A percentile compares a stretch with the other conserved stretches of the same genome.
Conservation (phyloP, 805 yeast species). For the Myxozyma nipponensis region DNA sequence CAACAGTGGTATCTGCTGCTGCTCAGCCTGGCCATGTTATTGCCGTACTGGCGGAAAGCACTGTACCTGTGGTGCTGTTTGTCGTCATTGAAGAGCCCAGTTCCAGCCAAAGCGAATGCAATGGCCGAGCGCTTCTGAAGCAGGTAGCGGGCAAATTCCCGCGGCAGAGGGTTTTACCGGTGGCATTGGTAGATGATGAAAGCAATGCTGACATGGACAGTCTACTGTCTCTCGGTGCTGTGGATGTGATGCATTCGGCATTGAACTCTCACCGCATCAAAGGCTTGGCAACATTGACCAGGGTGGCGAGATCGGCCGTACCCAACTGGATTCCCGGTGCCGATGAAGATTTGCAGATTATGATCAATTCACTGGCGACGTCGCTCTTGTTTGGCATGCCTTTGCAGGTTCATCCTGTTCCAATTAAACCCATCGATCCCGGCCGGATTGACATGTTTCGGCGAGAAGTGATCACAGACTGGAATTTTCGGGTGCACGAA, state of each 20-base stretch:
- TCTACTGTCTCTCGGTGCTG: conserved; percentile 16
- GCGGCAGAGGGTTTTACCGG: conserved; percentile 5
- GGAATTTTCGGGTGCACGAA: conserved; percentile 25
- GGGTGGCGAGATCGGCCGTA: not conserved
- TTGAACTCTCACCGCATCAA: conserved; percentile 8
- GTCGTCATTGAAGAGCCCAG: conserved; percentile 8
- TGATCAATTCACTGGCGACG: not conserved
- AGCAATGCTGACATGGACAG: conserved; percentile 6
- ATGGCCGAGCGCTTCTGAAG: not conserved
- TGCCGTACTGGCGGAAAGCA: not conserved
- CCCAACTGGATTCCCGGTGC: not conserved
- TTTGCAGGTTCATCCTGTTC: not conserved
- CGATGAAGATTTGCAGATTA: not conserved
- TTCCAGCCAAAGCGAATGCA: not conserved
- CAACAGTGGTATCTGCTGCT: not conserved
- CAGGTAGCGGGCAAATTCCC: not conserved
- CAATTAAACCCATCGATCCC: conserved; percentile 4
- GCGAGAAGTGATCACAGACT: conserved; percentile 9
- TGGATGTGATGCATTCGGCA: conserved; percentile 10
- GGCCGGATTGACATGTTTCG: not conserved
- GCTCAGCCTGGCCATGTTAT: not conserved
- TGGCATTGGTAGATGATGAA: conserved; percentile 22
- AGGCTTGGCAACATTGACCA: not conserved
- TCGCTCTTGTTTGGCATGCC: not conserved
- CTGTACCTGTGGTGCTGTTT: conserved; percentile 11